A percentile compares a stretch with the other conserved stretches of the same genome.
Conservation (phyloP, 176 grass and related monocot genomes). For the Stipa capillata region DNA sequence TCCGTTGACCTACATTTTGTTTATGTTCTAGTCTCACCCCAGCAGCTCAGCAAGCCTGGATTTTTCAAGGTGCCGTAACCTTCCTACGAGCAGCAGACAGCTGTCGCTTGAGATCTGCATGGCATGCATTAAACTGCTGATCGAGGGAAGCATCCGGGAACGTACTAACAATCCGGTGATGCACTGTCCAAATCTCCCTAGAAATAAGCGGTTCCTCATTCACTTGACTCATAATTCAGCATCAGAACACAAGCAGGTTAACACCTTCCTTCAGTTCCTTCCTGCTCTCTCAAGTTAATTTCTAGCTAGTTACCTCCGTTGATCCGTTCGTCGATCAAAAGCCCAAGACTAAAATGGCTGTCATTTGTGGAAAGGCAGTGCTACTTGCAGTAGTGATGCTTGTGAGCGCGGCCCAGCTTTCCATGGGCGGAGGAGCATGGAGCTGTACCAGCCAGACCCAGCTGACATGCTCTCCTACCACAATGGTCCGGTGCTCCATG, state of each 20-base stretch:
- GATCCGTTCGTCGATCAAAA: not conserved
- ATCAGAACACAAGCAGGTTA: not conserved
- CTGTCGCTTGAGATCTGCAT: slow-evolving; percentile 31
- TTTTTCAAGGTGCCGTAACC: slow-evolving; percentile 17
- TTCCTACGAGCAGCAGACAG: not conserved
- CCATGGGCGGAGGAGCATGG: slow-evolving; percentile 34
- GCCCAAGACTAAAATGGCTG: not conserved
- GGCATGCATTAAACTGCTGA: not conserved
- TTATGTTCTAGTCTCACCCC: slow-evolving; percentile 11
- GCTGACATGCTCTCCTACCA: slow-evolving; percentile 62
- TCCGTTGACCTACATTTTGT: slow-evolving; percentile 17
- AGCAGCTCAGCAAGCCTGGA: slow-evolving; percentile 29
- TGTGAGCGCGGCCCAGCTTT: not conserved
- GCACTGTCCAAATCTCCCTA: not conserved
- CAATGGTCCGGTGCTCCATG: slow-evolving; percentile 48
- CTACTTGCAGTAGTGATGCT: slow-evolving; percentile 2
- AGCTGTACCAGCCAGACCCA: slow-evolving; percentile 31
- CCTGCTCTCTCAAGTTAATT: not conserved
- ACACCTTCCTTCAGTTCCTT: not conserved
- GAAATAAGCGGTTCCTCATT: slow-evolving; percentile 7
- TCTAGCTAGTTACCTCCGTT: not conserved
- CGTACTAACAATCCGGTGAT: not conserved
- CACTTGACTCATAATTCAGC: not conserved
- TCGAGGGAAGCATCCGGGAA: slow-evolving; percentile 31
- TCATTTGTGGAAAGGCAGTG: not conserved